Percentiles rank a stretch among this genome's conserved stretches.
Conservation (phyloP, 495 filamentous ascomycete species). For the Aspergillus sclerotiicarbonarius region DNA sequence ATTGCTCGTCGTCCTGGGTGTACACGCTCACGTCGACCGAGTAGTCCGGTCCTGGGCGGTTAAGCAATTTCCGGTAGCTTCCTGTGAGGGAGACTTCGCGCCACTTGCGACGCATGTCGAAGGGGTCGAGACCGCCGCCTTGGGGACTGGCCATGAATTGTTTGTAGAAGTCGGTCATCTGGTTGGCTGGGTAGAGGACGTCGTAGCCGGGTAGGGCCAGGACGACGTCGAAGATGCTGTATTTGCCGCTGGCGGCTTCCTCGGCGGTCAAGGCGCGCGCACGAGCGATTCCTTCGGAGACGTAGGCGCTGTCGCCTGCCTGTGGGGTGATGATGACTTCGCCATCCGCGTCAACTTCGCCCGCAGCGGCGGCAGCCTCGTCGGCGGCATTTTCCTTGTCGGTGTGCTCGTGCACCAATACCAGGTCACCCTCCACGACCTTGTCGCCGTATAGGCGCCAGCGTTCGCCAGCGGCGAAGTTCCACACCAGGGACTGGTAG, state of each 20-base stretch:
- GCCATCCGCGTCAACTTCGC: slow-evolving; percentile 61
- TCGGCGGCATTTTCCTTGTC: slow-evolving; percentile 28
- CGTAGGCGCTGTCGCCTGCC: slow-evolving; percentile 52
- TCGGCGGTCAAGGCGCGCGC: slow-evolving; percentile 72
- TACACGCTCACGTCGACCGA: slow-evolving; percentile 70
- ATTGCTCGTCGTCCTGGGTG: slow-evolving; percentile 68
- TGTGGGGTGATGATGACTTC: slow-evolving; percentile 63
- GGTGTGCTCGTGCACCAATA: slow-evolving; percentile 61
- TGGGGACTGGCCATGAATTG: slow-evolving; percentile 76
- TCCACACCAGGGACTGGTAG: slow-evolving; percentile 94
- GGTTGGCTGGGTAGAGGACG: slow-evolving; percentile 79
- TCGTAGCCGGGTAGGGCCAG: slow-evolving; percentile 92
- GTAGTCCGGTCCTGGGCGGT: slow-evolving; percentile 55
- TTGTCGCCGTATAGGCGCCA: slow-evolving; percentile 67
- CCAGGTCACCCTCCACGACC: slow-evolving; percentile 83
- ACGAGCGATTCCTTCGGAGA: slow-evolving; percentile 60
- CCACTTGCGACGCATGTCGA: slow-evolving; percentile 81
- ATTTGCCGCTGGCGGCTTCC: slow-evolving; percentile 77
- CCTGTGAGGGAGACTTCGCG: slow-evolving; percentile 88
- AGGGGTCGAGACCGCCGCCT: slow-evolving; percentile 76
- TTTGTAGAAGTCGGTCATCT: slow-evolving; percentile 75
- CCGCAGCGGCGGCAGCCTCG: slow-evolving; percentile 17
- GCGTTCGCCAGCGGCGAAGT: slow-evolving; percentile 73
- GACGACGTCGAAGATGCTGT: slow-evolving; percentile 86
- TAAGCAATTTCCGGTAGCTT: slow-evolving; percentile 80